Conservation (phyloP, 139 green algal species). For the Picochlorum sp. region DNA sequence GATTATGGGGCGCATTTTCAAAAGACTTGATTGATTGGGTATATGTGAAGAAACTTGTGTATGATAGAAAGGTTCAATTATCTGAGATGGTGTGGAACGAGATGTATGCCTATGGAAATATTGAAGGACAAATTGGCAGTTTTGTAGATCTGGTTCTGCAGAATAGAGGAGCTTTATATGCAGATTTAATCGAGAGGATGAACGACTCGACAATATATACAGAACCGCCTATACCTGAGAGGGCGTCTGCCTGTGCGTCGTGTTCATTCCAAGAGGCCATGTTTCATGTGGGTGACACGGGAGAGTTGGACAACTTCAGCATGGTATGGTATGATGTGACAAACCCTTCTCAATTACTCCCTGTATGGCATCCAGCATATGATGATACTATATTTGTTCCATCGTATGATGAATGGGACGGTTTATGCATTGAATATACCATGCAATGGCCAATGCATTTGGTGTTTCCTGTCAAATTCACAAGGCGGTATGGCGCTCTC, state of each 20-base stretch:
- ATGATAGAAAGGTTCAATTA: not conserved
- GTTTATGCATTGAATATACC: conserved; percentile 51
- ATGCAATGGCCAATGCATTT: conserved; percentile 77
- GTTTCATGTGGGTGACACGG: no score
- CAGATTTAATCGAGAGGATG: not conserved
- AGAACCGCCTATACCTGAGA: no score
- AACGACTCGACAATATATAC: not conserved
- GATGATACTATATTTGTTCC: conserved; percentile 30
- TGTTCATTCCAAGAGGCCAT: no score
- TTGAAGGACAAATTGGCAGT: not conserved
- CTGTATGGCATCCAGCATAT: conserved; percentile 14
- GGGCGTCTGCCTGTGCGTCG: no score
- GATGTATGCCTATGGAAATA: not conserved
- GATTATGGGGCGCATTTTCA: not conserved
- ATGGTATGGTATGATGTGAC: conserved; percentile 1
- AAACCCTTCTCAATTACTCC: conserved; percentile 1
- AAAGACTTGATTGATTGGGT: not conserved
- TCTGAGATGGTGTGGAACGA: not conserved
- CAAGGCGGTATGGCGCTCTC: conserved; percentile 62
- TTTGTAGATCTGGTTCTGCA: not conserved
- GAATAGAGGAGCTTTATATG: not conserved
- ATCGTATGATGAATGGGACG: conserved; percentile 67
- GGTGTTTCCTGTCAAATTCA: conserved; percentile 59
- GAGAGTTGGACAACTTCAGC: no score
- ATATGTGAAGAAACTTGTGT: not conserved